phyloP scores from a whole-genome alignment of 139 green algal genomes.

The Choricystis sp. region DNA sequence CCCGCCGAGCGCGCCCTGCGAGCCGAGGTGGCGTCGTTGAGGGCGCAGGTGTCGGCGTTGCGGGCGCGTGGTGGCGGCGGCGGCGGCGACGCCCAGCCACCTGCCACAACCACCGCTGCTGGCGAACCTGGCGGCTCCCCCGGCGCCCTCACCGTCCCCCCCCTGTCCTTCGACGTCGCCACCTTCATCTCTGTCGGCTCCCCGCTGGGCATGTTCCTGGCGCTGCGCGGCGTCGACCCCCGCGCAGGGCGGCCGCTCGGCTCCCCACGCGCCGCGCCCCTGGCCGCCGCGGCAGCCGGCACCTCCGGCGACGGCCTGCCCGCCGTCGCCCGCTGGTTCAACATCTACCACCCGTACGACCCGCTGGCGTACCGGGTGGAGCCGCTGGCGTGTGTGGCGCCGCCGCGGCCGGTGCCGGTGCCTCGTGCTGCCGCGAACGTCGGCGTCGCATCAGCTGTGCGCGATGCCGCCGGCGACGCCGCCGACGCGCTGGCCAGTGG shows the following conservation, averaged over 20 bases:
- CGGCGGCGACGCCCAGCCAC: neutral
- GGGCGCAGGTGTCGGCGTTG: neutral
- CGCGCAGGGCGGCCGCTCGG: slow-evolving; percentile 17
- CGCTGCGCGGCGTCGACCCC: slow-evolving; percentile 31
- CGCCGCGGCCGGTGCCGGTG: neutral
- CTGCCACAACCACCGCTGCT: neutral
- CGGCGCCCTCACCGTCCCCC: slow-evolving; percentile 1
- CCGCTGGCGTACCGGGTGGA: slow-evolving; percentile 50
- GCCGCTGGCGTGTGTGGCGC: slow-evolving; percentile 18
- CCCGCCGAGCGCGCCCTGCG: neutral
- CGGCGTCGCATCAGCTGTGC: slow-evolving; percentile 27
- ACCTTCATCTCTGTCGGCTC: slow-evolving; percentile 46
- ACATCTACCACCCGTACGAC: slow-evolving; percentile 63
- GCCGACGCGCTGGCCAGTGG: neutral
- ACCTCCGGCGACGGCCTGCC: slow-evolving; percentile 29
- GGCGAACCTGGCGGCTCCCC: slow-evolving; percentile 1
- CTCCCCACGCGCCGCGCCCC: slow-evolving; percentile 6
- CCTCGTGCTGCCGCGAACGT: slow-evolving; percentile 11
- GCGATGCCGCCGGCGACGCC: neutral
- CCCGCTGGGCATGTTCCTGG: slow-evolving; percentile 52
- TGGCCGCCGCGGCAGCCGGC: slow-evolving; percentile 2
- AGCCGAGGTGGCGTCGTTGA: neutral
- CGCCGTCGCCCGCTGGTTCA: slow-evolving; percentile 30
- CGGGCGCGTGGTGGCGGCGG: slow-evolving; percentile 1
- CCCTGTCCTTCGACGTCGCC: slow-evolving; percentile 33